Conservation (phyloP, 805 yeast species). For the Wickerhamiella australiensis region DNA sequence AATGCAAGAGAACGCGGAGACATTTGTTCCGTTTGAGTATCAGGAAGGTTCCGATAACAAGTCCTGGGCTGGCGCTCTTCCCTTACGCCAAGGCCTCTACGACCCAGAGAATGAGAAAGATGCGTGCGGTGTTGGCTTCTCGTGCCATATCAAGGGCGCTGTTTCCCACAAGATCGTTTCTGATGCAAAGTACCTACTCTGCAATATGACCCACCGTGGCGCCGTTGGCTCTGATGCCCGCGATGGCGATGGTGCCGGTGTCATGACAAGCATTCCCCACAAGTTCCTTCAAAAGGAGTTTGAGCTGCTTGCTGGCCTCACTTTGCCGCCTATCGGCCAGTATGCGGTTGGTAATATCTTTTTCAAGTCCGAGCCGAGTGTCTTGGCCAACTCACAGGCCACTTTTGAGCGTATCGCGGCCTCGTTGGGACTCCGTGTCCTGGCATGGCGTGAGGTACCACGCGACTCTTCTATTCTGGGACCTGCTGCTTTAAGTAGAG, state of each 20-base stretch:
- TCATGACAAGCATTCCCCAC: conserved; percentile 85
- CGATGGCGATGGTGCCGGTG: conserved; percentile 99
- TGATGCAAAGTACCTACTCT: conserved; percentile 71
- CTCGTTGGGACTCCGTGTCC: conserved; percentile 62
- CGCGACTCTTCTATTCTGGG: conserved; percentile 90
- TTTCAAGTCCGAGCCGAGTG: conserved; percentile 71
- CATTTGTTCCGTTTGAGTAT: conserved; percentile 39
- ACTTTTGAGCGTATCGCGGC: conserved; percentile 74
- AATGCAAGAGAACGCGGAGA: conserved; percentile 4
- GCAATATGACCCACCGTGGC: conserved; percentile 98
- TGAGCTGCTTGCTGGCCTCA: conserved; percentile 50
- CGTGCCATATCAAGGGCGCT: conserved; percentile 82
- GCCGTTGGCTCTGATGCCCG: conserved; percentile 92
- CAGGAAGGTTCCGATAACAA: conserved; percentile 66
- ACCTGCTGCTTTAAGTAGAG: conserved; percentile 87
- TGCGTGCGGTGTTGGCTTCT: conserved; percentile 98
- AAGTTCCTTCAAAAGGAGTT: conserved; percentile 77
- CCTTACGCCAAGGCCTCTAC: conserved; percentile 77
- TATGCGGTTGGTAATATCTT: conserved; percentile 93
- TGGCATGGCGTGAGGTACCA: conserved; percentile 94
- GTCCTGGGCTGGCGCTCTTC: conserved; percentile 88
- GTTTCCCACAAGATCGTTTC: conserved; percentile 85
- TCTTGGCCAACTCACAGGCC: conserved; percentile 53
- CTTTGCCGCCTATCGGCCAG: conserved; percentile 67
- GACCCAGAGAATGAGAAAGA: conserved; percentile 91